Evolutionary conservation across 2,329 filamentous ascomycete species (phyloP).

Genomic region (Colletotrichum horii): DNA sequence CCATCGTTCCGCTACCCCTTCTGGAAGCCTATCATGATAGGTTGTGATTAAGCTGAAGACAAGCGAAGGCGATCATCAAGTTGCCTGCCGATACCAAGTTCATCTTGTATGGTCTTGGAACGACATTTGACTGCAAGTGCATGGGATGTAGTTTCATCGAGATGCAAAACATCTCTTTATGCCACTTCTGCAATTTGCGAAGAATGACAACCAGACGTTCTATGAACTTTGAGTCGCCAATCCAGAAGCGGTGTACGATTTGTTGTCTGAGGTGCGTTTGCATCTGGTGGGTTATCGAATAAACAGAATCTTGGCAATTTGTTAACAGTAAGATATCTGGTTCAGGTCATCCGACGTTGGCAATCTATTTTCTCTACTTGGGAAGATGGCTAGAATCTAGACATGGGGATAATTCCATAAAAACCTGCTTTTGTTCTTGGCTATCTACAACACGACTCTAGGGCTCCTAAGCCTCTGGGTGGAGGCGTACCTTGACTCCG

Average conservation of each 20-base stretch:
- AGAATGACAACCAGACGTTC: background rate
- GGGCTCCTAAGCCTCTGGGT: background rate
- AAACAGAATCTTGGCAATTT: background rate
- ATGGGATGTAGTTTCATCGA: background rate
- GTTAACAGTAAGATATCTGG: background rate
- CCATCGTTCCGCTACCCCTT: background rate
- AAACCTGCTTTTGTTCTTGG: background rate
- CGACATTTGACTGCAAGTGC: background rate
- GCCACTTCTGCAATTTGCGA: background rate
- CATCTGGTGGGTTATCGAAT: background rate
- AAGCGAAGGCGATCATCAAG: background rate
- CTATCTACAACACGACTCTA: background rate
- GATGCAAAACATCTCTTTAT: background rate
- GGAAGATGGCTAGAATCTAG: background rate
- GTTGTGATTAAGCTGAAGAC: background rate
- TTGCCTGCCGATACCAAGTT: background rate
- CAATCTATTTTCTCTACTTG: background rate
- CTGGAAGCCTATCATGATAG: background rate
- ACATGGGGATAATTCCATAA: background rate
- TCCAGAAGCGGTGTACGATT: background rate
- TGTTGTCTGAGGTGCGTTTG: background rate
- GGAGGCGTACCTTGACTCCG: constrained; percentile 7
- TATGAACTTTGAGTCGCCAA: background rate
- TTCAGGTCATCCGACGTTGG: background rate
- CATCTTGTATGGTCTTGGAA: background rate